These are phyloP conservation scores for Colletotrichum chrysophilum DNA, from an alignment of 2,329 filamentous ascomycete genomes.

Conservation along the genomic window DNA sequence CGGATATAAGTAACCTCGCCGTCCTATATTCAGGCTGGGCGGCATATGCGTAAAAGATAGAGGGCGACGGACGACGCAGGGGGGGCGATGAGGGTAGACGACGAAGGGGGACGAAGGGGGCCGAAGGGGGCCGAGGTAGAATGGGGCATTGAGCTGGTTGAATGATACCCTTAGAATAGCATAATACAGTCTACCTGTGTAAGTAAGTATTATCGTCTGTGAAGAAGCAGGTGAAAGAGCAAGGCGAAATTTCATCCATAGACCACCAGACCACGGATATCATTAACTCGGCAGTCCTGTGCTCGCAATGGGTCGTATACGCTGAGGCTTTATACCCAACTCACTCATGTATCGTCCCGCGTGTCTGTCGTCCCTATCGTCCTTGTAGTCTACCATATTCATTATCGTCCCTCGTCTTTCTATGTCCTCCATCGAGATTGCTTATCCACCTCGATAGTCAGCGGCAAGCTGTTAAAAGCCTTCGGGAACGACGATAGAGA, in stretches of 20 bases:
- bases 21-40: constrained; percentile 74
- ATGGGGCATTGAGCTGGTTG: background rate
- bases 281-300: too few relatives aligned
- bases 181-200: too few relatives aligned
- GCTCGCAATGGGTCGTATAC: too few relatives aligned
- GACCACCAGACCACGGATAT: too few relatives aligned
- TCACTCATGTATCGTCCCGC: rapidly evolving
- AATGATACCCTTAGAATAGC: background rate
- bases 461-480: background rate
- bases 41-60: constrained; percentile 14
- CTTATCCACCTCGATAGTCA: background rate
- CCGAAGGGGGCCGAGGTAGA: background rate
- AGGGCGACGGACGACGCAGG: background rate
- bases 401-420: background rate
- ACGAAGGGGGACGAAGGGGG: background rate
- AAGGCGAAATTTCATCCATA: too few relatives aligned
- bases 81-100: background rate
- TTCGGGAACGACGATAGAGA: background rate
- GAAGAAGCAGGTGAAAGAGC: too few relatives aligned
- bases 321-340: background rate
- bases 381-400: background rate
- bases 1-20: constrained; percentile 89
- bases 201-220: too few relatives aligned
- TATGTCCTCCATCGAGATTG: background rate
- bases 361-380: background rate